Evolutionary conservation across 352 stramenopile species (phyloP).

Genomic region (Blastocystis hominis): DNA sequence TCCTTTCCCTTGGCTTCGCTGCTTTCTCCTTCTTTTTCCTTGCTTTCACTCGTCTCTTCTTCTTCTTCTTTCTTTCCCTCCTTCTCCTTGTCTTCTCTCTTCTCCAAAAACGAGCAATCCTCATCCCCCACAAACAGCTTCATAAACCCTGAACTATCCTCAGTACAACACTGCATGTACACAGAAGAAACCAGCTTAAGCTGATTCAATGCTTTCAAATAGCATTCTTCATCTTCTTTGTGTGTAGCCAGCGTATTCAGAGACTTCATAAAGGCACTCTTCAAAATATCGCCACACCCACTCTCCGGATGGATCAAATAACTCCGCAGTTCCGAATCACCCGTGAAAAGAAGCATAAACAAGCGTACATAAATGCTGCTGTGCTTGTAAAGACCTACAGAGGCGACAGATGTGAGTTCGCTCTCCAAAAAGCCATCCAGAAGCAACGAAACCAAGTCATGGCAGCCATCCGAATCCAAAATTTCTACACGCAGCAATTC

Average conservation of each 20-base stretch:
- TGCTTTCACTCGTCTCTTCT: background rate
- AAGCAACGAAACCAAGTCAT: slow-evolving; percentile 20
- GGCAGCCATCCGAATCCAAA: background rate
- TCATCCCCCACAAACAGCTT: slow-evolving; percentile 28
- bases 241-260: background rate
- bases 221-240: background rate
- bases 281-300: slow-evolving; percentile 37
- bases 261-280: background rate
- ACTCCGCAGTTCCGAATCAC: background rate
- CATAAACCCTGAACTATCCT: background rate
- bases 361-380: slow-evolving; percentile 41
- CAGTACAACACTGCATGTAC: slow-evolving; percentile 25
- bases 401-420: background rate
- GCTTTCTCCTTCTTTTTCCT: background rate
- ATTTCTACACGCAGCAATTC: slow-evolving; percentile 17
- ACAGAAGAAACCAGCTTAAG: slow-evolving; percentile 24
- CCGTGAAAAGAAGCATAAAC: slow-evolving; percentile 5
- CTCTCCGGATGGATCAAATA: slow-evolving; percentile 33
- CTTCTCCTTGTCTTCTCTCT: background rate
- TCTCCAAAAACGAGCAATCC: background rate
- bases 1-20: background rate
- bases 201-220: background rate
- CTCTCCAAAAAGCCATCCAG: slow-evolving; percentile 24
- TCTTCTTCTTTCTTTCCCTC: background rate
- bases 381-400: slow-evolving; percentile 16